Conservation (phyloP, 352 stramenopile genomes). For the Pythium phragmitis region DNA sequence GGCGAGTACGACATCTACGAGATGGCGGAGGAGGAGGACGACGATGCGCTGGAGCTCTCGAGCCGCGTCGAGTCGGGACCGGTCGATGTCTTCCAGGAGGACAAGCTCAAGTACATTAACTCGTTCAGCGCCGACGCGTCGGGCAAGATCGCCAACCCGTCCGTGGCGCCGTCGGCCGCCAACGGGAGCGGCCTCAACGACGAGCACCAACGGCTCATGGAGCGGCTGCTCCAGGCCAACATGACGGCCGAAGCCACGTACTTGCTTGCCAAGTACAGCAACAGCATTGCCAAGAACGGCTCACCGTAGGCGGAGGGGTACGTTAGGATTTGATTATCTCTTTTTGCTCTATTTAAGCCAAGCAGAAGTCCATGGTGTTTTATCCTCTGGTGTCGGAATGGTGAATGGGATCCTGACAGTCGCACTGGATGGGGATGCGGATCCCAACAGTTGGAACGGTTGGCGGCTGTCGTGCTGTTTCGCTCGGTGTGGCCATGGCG, state of each 20-base stretch:
- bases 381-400: not conserved
- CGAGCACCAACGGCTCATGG: slow-evolving; percentile 51
- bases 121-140: slow-evolving; percentile 40
- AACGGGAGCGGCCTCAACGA: slow-evolving; percentile 17
- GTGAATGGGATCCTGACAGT: too few species aligned
- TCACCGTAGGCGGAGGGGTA: not conserved
- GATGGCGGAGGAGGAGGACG: not conserved
- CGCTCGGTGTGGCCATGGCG: too few species aligned
- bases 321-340: too few species aligned
- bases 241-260: slow-evolving; percentile 66
- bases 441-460: too few species aligned
- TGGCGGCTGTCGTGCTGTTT: too few species aligned
- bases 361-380: not conserved
- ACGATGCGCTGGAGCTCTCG: slow-evolving; percentile 40
- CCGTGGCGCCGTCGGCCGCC: not conserved
- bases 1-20: slow-evolving; percentile 4
- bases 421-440: too few species aligned
- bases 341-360: not conserved
- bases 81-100: slow-evolving; percentile 44
- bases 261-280: slow-evolving; percentile 72
- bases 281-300: slow-evolving; percentile 29
- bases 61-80: slow-evolving; percentile 14
- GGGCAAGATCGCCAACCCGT: slow-evolving; percentile 23
- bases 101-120: slow-evolving; percentile 72
- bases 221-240: slow-evolving; percentile 66